Base-by-base conservation (phyloP, 352 stramenopile genomes). In the Globisporangium heterothallicum region DNA sequence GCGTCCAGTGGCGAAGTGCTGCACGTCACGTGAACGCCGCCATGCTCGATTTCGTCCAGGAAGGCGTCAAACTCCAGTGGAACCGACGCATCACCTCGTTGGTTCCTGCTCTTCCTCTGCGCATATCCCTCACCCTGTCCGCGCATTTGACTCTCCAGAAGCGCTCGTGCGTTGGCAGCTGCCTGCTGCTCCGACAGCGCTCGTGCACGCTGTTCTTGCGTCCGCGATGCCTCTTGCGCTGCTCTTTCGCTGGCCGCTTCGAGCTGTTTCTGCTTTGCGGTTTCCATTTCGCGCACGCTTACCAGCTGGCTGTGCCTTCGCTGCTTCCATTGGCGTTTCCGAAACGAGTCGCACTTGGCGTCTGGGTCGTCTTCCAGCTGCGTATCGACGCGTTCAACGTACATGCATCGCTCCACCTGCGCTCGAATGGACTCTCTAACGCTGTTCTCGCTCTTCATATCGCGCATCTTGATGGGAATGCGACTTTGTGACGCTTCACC, bases 401-500 rank as follows among this genome's bases (percentile, higher is more conserved):
- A 73, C 44, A 63, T 56, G 46, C 64, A 84, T n/a, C 81, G 51
- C 45, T 66, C 61, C 14, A 79, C 66, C 25, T 73, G 61, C 9
- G 68, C 61, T 13, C 43, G 53, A 24, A 84, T 55, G 24, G 55
- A 66, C n/a, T 56, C 47, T 13, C 61, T 60, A 4, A 72, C 53
- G 56, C 38, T 42, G 21, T 53, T 43, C 34, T 25, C 43, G 24
- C 14, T 29, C 27, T 46, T 43, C 18, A n/a, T 22, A n/a, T 14
- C 22, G 29, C 1, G 8, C 9, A 52, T 14, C 18, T 18, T 42
- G n/a, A n/a, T n/a, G n/a, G n/a, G n/a, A n/a, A n/a, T n/a, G n/a
- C n/a, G n/a, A n/a, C n/a, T n/a, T n/a, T n/a, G n/a, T 5, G 32
- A 38, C 32, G 32, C 32, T n/a, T 38, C 32, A 8, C 32, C 4